Base-by-base conservation (phyloP, 345 rosid genomes). In the Psidium guajava region DNA sequence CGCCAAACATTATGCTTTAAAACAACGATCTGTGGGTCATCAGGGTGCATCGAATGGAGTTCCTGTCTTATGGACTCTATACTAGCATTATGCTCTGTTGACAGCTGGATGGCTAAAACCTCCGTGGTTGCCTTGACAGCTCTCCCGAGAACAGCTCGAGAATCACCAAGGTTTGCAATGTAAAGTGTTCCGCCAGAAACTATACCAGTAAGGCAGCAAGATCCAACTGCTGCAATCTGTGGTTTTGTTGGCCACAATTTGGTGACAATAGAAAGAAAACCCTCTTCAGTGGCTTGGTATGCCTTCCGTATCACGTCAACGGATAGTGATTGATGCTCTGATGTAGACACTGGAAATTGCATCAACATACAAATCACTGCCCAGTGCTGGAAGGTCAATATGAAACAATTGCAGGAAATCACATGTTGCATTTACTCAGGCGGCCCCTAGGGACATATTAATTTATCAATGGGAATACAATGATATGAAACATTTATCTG, bases 1-100 rank as follows among this genome's bases (percentile, higher is more conserved):
- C 93, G 91, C 93, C 93, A 91, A 10, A 91, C 93, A 28, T 91
- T 91, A 83, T 90, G 93, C 85, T 91, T 91, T 75, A 91, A 83
- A 50, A 89, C 92, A 44, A 91, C 93, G 64, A 91, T 89, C 54
- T 90, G 89, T 27, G 90, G 42, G 61, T 91, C 93, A 82, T 90
- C 93, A 25, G 93, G 93, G 73, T 91, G 93, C 87, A 86, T 82
- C 24, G 90, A 84, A 14, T 52, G 84, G 83, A 91, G 85, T 81
- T 91, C 93, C 52, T 88, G 92, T 82, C 93, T 90, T 82, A 91
- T 91, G 80, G 93, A 87, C 89, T 91, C 93, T 73, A 86, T 24
- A 64, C 91, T 85, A 55, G 88, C 93, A 86, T 91, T 91, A 83
- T 91, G 93, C 86, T 91, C 93, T 82, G 86, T 84, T 52, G 93